phyloP scores from a whole-genome alignment of 1,284 basidiomycete species.

The Takashimella koratensis region DNA sequence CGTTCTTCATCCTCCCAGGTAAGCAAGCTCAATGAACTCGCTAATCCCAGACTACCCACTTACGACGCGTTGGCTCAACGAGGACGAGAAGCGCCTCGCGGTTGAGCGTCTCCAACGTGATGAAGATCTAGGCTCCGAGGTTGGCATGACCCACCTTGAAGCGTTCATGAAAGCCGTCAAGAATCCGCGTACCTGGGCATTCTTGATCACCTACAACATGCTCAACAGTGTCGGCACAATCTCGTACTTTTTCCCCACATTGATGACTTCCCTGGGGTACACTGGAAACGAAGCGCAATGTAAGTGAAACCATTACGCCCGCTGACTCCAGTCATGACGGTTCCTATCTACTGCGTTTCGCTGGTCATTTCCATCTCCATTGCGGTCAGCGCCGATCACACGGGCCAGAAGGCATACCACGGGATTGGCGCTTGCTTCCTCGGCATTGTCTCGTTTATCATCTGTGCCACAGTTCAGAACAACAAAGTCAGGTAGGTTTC shows the following conservation, averaged over 20 bases:
- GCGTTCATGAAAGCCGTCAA: conserved; percentile 36
- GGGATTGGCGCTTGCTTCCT: conserved; percentile 28
- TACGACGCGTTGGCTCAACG: conserved; percentile 40
- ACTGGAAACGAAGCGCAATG: conserved; percentile 39
- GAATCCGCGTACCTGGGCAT: conserved; percentile 41
- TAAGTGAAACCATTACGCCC: conserved; percentile 12
- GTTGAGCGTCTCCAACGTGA: conserved; percentile 7
- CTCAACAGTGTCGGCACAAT: conserved; percentile 45
- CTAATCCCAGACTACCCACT: conserved; percentile 31
- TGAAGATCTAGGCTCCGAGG: not conserved
- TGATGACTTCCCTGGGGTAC: conserved; percentile 44
- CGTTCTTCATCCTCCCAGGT: conserved; percentile 47
- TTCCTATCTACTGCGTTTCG: conserved; percentile 50
- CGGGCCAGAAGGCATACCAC: conserved; percentile 43
- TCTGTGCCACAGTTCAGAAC: conserved; percentile 36
- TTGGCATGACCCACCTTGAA: conserved; percentile 24
- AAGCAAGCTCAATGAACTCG: conserved; percentile 5
- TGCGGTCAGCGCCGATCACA: conserved; percentile 43
- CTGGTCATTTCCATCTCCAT: conserved; percentile 38
- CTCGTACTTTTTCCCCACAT: conserved; percentile 49
- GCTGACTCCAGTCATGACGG: conserved; percentile 43
- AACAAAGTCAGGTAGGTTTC: conserved; percentile 27
- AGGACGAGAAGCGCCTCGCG: conserved; percentile 30
- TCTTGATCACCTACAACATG: conserved; percentile 32
- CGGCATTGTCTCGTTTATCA: conserved; percentile 38